Evolutionary conservation across 1,284 basidiomycete species (phyloP).

Genomic region (Rhodotorula glutinis): DNA sequence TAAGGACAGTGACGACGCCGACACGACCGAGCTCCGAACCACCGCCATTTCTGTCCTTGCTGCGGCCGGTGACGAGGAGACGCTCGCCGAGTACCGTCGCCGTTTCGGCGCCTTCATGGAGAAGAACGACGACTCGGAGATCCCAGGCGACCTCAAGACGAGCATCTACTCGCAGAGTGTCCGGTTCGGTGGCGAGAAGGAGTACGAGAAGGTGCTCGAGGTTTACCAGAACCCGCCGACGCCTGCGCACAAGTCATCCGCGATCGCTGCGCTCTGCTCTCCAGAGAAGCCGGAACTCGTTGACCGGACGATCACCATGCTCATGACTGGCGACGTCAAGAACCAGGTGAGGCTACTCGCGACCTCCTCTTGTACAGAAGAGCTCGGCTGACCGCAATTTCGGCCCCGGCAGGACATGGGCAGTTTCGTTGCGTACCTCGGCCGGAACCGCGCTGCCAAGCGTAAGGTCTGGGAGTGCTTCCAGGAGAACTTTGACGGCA

Average conservation of each 20-base stretch:
- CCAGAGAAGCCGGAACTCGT: constrained; percentile 44
- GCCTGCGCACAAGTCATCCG: constrained; percentile 48
- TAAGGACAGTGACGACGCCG: constrained; percentile 64
- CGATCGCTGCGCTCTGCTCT: constrained; percentile 48
- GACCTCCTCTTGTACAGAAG: neutral
- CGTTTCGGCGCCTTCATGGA: constrained; percentile 68
- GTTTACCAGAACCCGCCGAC: constrained; percentile 70
- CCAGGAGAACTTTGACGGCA: constrained; percentile 18
- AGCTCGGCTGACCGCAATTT: no score
- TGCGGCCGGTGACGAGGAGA: constrained; percentile 54
- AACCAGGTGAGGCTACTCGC: constrained; percentile 1
- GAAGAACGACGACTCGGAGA: constrained; percentile 66
- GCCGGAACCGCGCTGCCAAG: constrained; percentile 42
- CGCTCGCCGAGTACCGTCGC: constrained; percentile 63
- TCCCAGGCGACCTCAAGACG: constrained; percentile 72
- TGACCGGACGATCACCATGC: constrained; percentile 44
- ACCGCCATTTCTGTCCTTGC: constrained; percentile 62
- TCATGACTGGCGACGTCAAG: constrained; percentile 48
- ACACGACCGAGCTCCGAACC: constrained; percentile 65
- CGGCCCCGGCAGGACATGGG: constrained; percentile 19
- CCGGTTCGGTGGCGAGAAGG: constrained; percentile 10
- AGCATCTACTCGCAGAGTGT: constrained; percentile 48
- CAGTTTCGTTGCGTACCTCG: constrained; percentile 46
- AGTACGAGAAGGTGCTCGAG: constrained; percentile 48
- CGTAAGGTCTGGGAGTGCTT: constrained; percentile 23